A percentile compares a stretch with the other conserved stretches of the same genome.
These are phyloP conservation scores for Triticum aestivum DNA, from an alignment of 176 grass and related monocot genomes.

Conservation along the genomic window DNA sequence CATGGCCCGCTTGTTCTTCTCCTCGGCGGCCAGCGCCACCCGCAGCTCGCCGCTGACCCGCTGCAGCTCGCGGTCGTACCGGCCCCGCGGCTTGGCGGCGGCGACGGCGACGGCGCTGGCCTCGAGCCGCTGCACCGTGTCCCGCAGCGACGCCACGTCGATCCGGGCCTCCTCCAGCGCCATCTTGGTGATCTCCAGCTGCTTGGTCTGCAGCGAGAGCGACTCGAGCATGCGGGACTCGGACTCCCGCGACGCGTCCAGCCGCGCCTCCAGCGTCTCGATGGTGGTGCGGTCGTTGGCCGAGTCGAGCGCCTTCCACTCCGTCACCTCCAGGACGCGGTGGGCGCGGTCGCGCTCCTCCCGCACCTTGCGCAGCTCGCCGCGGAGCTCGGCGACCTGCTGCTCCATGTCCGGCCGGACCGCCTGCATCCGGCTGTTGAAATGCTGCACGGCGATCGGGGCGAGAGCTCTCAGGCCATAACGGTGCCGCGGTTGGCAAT, in stretches of 20 bases:
- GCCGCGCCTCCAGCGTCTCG: conserved; percentile 53
- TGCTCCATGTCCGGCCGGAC: conserved; percentile 42
- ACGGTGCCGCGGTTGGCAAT: conserved; percentile 22
- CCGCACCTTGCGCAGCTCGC: conserved; percentile 61
- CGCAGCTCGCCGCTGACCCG: conserved; percentile 38
- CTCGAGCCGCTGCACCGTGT: conserved; percentile 27
- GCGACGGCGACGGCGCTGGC: neutral
- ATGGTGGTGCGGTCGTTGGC: conserved; percentile 38
- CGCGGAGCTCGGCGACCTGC: conserved; percentile 54
- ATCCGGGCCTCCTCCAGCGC: conserved; percentile 66
- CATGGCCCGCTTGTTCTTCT: conserved; percentile 80
- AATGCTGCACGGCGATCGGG: conserved; percentile 28
- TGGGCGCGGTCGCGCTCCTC: conserved; percentile 56
- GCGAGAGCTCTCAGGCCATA: conserved; percentile 9
- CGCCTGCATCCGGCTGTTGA: conserved; percentile 29
- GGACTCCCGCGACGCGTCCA: conserved; percentile 52
- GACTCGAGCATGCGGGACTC: conserved; percentile 82
- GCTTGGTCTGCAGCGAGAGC: conserved; percentile 70
- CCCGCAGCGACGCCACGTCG: conserved; percentile 39
- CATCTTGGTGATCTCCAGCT: conserved; percentile 92
- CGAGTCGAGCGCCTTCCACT: conserved; percentile 50
- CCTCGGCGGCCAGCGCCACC: conserved; percentile 53
- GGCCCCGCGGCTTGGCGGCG: conserved; percentile 22
- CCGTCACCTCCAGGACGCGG: conserved; percentile 58
- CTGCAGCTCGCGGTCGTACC: conserved; percentile 34